Base-by-base conservation (phyloP, 306 rosid genomes). In the Astragalus glycyphyllos region DNA sequence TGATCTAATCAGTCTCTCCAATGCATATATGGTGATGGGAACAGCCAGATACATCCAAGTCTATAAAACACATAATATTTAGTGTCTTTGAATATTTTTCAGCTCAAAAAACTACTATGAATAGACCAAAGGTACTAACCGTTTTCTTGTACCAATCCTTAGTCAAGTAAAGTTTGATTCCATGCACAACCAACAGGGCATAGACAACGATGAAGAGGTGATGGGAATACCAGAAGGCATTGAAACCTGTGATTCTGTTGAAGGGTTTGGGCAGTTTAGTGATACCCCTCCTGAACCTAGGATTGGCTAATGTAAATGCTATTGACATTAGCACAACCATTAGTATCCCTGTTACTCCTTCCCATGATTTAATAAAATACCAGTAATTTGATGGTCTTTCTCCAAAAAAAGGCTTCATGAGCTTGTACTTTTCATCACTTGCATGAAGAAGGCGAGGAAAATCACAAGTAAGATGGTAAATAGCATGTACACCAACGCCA, bases 171-270 rank as follows among this genome's bases (percentile, higher is more conserved):
- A 88, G 84, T 70, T 81, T 66, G 74, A 61, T 34, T 41, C 93
- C 93, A 40, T 88, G 93, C 61, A 88, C 68, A 65, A 88, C 65
- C 79, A 88, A 79, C 48, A 88, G 47, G 65, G 81, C 66, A 58
- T 88, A 88, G 58, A 88, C 93, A 72, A 85, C 6, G 79, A 88
- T 16, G 71, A 88, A 85, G 73, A 88, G 84, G 85, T 88, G 93
- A 61, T 88, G 93, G 54, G 86, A 77, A 75, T 88, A 88, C 93
- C 93, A 88, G 53, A 88, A 88, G 38, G 93, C 85, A 77, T 88
- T 88, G 85, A 85, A 88, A 37, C 93, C 93, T 17, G 93, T 81
- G 60, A 88, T 63, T 37, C 66, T 81, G 65, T 77, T 66, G 17
- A 87, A 68, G 47, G 80, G 79, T 65, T 65, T 72, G 49, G 92